phyloP scores from a whole-genome alignment of 2,329 filamentous ascomycete genomes.

The Aspergillus sp. region DNA sequence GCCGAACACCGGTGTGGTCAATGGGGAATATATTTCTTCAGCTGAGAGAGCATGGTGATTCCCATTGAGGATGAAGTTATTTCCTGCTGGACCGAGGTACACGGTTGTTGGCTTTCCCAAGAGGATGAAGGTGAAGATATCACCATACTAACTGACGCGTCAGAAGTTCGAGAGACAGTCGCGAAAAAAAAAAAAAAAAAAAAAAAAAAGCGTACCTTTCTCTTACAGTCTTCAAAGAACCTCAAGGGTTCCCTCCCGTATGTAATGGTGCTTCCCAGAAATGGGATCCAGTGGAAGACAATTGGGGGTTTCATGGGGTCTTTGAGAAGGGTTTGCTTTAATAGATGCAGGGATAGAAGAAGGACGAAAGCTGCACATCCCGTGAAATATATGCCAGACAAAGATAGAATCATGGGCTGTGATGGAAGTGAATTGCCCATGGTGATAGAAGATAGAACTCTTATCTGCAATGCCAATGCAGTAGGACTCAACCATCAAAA shows the following conservation, averaged over 20 bases:
- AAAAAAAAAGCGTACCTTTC: constrained; percentile 55
- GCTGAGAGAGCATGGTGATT: constrained; percentile 87
- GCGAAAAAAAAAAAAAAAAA: too few species aligned
- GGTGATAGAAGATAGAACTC: too few species aligned
- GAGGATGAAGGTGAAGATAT: constrained; percentile 85
- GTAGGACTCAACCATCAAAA: too few species aligned
- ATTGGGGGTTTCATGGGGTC: constrained; percentile 73
- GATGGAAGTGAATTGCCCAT: too few species aligned
- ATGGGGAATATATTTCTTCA: constrained; percentile 80
- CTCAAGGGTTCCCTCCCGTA: constrained; percentile 60
- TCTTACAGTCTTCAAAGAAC: constrained; percentile 70
- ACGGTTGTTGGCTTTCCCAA: constrained; percentile 87
- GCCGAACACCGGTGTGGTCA: constrained; percentile 70
- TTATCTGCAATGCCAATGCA: too few species aligned
- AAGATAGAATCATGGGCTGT: too few species aligned
- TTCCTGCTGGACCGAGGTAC: constrained; percentile 73
- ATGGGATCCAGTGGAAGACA: constrained; percentile 75
- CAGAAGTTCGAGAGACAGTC: constrained; percentile 3
- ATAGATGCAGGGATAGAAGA: too few species aligned
- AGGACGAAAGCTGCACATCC: too few species aligned
- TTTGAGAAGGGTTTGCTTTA: constrained; percentile 64
- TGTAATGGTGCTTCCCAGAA: constrained; percentile 40
- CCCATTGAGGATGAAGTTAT: constrained; percentile 90
- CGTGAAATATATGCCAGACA: too few species aligned
- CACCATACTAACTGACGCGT: constrained; percentile 60